Evolutionary conservation across 176 grass and related monocot genomes (phyloP).

Genomic region (Thinopyrum elongatum): DNA sequence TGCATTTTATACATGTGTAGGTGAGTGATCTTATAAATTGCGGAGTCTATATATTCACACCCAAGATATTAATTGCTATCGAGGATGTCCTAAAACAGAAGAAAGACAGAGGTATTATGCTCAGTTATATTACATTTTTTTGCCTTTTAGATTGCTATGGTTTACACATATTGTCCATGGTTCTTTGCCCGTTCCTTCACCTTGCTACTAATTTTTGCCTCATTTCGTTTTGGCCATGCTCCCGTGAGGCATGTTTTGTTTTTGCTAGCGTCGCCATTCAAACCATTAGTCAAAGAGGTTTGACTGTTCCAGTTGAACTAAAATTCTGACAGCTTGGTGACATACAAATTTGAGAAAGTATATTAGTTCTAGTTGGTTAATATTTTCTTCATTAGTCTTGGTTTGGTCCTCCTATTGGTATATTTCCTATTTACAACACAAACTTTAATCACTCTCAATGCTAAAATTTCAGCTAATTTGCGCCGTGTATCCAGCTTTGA

Average conservation of each 20-base stretch:
- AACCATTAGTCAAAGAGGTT: constrained; percentile 7
- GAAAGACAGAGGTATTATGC: constrained; percentile 80
- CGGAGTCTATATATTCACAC: constrained; percentile 98
- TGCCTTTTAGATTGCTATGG: not conserved
- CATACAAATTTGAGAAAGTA: not conserved
- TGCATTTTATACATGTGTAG: constrained; percentile 47
- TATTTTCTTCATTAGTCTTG: constrained; percentile 12
- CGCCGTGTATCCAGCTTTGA: constrained; percentile 82
- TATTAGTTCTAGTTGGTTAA: not conserved
- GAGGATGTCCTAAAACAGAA: constrained; percentile 82
- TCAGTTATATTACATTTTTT: not conserved
- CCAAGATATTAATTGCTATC: constrained; percentile 85
- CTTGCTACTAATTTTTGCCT: not conserved
- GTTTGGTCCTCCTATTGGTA: not conserved
- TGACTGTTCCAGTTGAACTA: not conserved
- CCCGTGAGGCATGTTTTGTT: not conserved
- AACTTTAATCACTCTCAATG: constrained; percentile 32
- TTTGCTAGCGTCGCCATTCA: not conserved
- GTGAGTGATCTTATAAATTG: constrained; percentile 98
- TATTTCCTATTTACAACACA: not conserved
- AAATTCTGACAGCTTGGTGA: not conserved
- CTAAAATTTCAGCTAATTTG: constrained; percentile 84
- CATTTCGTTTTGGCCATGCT: not conserved
- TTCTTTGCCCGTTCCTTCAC: not conserved
- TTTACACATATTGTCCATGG: not conserved